phyloP scores from a whole-genome alignment of 257 asterid species.

The Henckelia pumila region DNA sequence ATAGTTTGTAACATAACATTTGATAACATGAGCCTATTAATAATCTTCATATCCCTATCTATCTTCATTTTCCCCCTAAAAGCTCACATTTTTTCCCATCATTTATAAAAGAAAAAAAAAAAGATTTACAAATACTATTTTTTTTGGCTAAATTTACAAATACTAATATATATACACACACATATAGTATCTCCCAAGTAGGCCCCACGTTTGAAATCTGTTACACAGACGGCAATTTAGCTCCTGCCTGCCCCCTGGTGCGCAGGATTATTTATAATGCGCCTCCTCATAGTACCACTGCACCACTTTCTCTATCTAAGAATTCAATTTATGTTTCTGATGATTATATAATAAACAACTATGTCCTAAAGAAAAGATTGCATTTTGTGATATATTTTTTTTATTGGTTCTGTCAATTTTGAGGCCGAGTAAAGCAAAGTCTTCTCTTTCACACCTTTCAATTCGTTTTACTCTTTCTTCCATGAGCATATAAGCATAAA shows the following conservation, averaged over 20 bases:
- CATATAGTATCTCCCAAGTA: background rate
- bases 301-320: constrained; percentile 19
- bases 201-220: background rate
- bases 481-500: background rate
- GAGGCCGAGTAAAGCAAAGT: constrained; percentile 39
- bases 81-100: no score
- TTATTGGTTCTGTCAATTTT: constrained; percentile 37
- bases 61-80: no score
- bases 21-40: no score
- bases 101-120: no score
- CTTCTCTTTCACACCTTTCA: constrained; percentile 79
- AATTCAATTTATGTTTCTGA: constrained; percentile 11
- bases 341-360: background rate
- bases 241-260: constrained; percentile 18
- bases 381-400: constrained; percentile 34
- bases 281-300: background rate
- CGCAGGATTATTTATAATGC: constrained; percentile 29
- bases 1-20: no score
- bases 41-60: no score
- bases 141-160: no score
- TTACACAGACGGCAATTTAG: background rate
- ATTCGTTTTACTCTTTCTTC: constrained; percentile 20
- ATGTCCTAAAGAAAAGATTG: constrained; percentile 28
- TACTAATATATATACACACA: no score
- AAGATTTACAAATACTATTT: no score